These are phyloP conservation scores for Boletales sp. DNA, from an alignment of 768 basidiomycete genomes.

Conservation along the genomic window DNA sequence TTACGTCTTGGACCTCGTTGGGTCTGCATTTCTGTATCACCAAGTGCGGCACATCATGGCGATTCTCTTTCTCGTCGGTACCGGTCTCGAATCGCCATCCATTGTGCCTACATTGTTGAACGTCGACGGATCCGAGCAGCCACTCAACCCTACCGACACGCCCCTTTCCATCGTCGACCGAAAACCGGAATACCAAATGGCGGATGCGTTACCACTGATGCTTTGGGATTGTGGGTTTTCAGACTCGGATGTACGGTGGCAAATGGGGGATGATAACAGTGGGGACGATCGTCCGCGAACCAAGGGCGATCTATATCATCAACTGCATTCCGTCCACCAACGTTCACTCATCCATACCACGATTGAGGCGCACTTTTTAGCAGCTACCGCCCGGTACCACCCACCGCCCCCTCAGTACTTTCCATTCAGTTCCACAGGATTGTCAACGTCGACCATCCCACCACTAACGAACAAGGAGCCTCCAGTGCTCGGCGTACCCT, in stretches of 20 bases:
- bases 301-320: slow-evolving; percentile 44
- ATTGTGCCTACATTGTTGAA: slow-evolving; percentile 75
- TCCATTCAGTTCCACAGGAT: slow-evolving; percentile 31
- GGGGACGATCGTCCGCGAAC: slow-evolving; percentile 21
- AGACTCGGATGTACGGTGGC: slow-evolving; percentile 68
- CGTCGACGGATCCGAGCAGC: slow-evolving; percentile 37
- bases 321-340: slow-evolving; percentile 50
- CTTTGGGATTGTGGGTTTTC: slow-evolving; percentile 87
- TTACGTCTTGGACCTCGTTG: slow-evolving; percentile 80
- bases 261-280: slow-evolving; percentile 42
- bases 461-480: slow-evolving; percentile 10
- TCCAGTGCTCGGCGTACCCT: slow-evolving; percentile 47
- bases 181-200: slow-evolving; percentile 94
- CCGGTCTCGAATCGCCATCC: slow-evolving; percentile 69
- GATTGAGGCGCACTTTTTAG: slow-evolving; percentile 63
- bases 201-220: slow-evolving; percentile 84
- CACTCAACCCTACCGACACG: slow-evolving; percentile 5
- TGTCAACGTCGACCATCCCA: slow-evolving; percentile 18
- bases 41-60: slow-evolving; percentile 96
- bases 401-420: slow-evolving; percentile 36
- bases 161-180: slow-evolving; percentile 51
- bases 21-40: slow-evolving; percentile 90
- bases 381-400: slow-evolving; percentile 52
- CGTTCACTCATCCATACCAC: slow-evolving; percentile 63
- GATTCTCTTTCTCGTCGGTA: slow-evolving; percentile 82